Evolutionary conservation across 2,329 filamentous ascomycete species (phyloP).

Genomic region (Cytospora leucostoma): DNA sequence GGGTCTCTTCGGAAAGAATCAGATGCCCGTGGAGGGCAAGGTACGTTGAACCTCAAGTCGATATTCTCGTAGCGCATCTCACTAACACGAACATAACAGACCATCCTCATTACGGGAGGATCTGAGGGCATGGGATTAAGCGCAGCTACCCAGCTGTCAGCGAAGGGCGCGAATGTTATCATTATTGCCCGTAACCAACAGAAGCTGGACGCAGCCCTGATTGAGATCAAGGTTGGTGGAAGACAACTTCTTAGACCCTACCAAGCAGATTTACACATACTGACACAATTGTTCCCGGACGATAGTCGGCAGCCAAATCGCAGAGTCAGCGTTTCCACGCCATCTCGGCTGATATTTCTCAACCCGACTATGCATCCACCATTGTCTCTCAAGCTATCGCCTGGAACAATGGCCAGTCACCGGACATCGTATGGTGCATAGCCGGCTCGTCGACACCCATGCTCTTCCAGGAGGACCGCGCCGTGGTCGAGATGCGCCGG

Average conservation of each 20-base stretch:
- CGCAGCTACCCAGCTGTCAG: constrained; percentile 60
- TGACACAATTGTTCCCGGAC: constrained; percentile 36
- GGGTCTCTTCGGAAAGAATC: constrained; percentile 72
- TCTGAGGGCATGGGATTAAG: constrained; percentile 71
- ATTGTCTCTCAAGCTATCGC: constrained; percentile 70
- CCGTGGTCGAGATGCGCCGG: constrained; percentile 64
- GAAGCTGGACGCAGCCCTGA: constrained; percentile 60
- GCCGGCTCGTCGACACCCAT: constrained; percentile 74
- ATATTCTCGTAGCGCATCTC: neutral
- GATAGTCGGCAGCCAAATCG: constrained; percentile 64
- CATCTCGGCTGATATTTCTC: constrained; percentile 80
- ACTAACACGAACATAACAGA: constrained; percentile 46
- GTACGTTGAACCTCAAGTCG: constrained; percentile 47
- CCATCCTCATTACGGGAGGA: constrained; percentile 68
- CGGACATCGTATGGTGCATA: constrained; percentile 89
- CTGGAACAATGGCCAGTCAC: constrained; percentile 75
- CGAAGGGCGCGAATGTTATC: constrained; percentile 68
- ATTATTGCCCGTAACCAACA: constrained; percentile 64
- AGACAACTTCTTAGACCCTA: neutral
- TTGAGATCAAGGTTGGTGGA: constrained; percentile 53
- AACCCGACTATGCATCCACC: constrained; percentile 66
- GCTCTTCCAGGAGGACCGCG: constrained; percentile 78
- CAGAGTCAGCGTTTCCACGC: constrained; percentile 75
- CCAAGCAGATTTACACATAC: neutral
- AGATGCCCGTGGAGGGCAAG: constrained; percentile 83